Evolutionary conservation across 768 basidiomycete species (phyloP), one percentile per base, ranked within the genome.

Genomic region (Tephrocybe rancida): DNA sequence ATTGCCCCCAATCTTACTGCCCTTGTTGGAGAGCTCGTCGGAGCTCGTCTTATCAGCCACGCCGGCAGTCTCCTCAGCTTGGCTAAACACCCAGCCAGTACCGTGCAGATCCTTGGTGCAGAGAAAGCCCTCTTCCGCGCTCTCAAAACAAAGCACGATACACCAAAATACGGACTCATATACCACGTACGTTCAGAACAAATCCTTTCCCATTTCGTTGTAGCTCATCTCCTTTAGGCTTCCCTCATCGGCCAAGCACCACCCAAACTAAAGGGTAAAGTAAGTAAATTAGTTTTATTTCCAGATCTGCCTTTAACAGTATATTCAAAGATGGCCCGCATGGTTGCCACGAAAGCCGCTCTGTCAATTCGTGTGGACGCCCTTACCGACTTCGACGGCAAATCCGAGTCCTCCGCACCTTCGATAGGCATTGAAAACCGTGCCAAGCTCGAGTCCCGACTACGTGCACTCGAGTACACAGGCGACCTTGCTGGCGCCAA

Each of bases 101-200:
- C 96, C 6, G 93, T 99, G 13, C 96, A 99, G 71, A 99, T 99
- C 61, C 82, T 98, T 22, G 96, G 96, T 60, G 96, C 96, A 7
- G 96, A 99, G 74, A 99, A 99, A 69, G 96, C 96, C 2, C 82
- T 99, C 22, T 99, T 99, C 83, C 78, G 96, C 46, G 96, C 96
- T 1, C 81, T 99, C 55, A 99, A 99, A 77, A 98, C 96, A 42
- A 99, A 98, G 81, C 92, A 98, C 58, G 96, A 98, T 75, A 98
- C 96, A 56, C 95, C 96, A 22, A 99, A 99, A 76, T 98, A 99
- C 66, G 97, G 97, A 56, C 79, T 98, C n/a, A 98, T 99, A 62
- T 99, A 98, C 74, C 97, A 98, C 75, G 92, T 90, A 69, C 32
- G 83, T 74, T 3, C 19, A 18, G n/a, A 29, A 25, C 22, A 29